Evolutionary conservation across 2,329 filamentous ascomycete species (phyloP).

Genomic region (Leptographium flavum): DNA sequence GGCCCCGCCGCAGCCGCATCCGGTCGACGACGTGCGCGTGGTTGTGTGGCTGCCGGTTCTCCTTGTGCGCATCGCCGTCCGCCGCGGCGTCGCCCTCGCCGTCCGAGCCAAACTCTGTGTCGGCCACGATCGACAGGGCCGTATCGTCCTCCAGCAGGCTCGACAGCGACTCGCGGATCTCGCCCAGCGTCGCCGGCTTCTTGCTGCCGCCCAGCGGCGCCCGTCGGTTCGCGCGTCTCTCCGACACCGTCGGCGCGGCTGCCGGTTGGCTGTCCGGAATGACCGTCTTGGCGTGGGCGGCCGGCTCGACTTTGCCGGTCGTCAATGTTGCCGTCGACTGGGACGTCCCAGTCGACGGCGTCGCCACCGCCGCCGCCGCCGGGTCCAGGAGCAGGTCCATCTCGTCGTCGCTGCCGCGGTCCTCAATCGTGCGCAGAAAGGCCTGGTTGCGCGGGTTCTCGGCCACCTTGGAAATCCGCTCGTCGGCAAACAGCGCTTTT

Average conservation of each 20-base stretch:
- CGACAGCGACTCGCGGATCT: conserved; percentile 73
- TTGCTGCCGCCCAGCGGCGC: conserved; percentile 35
- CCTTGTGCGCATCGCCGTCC: conserved; percentile 28
- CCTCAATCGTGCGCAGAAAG: conserved; percentile 82
- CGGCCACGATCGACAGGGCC: conserved; percentile 30
- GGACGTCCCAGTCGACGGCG: conserved; percentile 13
- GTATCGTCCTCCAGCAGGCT: conserved; percentile 58
- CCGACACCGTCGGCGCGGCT: not conserved
- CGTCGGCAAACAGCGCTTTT: conserved; percentile 73
- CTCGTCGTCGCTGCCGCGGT: conserved; percentile 61
- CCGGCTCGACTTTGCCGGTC: too few relatives aligned
- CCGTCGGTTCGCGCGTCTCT: not conserved
- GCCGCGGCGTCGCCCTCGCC: conserved; percentile 28
- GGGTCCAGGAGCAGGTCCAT: conserved; percentile 50
- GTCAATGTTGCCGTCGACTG: not conserved
- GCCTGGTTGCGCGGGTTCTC: conserved; percentile 79
- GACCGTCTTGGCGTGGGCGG: too few relatives aligned
- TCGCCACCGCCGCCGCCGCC: conserved; percentile 19
- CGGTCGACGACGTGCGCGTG: conserved; percentile 57
- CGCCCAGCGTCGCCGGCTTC: conserved; percentile 60
- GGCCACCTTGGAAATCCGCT: conserved; percentile 80
- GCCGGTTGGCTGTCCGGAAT: conserved; percentile 10
- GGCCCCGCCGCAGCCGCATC: conserved; percentile 50
- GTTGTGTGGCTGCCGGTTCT: conserved; percentile 26
- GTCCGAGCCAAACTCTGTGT: conserved; percentile 26